phyloP scores from a whole-genome alignment of 2,329 filamentous ascomycete species.

The Ophiocordyceps unilateralis region DNA sequence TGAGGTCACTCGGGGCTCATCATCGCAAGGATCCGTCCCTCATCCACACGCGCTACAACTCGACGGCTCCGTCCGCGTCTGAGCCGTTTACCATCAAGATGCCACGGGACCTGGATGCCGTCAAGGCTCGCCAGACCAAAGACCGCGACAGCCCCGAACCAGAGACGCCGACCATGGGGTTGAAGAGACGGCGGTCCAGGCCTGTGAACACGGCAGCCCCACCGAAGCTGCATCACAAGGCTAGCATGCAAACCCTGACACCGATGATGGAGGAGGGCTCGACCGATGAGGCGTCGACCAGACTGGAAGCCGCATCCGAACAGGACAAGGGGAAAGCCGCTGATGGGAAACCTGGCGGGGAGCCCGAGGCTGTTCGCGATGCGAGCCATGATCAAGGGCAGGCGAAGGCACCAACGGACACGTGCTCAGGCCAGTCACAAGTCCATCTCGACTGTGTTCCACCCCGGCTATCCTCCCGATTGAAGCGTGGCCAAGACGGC shows the following conservation, averaged over 20 bases:
- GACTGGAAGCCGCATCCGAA: not conserved
- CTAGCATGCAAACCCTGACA: slow-evolving; percentile 11
- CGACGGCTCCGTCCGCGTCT: slow-evolving; percentile 22
- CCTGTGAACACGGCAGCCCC: slow-evolving; percentile 7
- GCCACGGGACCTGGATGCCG: slow-evolving; percentile 1
- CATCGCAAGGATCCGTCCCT: slow-evolving; percentile 7
- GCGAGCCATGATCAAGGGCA: not conserved
- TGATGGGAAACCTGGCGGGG: not conserved
- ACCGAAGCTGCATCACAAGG: slow-evolving; percentile 7
- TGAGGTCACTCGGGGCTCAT: slow-evolving; percentile 27
- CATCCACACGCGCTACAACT: slow-evolving; percentile 2
- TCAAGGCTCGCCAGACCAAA: slow-evolving; percentile 2
- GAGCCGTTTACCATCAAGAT: slow-evolving; percentile 16
- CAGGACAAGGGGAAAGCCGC: not conserved
- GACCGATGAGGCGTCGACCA: slow-evolving; percentile 4
- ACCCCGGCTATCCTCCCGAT: slow-evolving; percentile 6
- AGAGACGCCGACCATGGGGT: slow-evolving; percentile 14
- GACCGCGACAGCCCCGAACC: slow-evolving; percentile 18
- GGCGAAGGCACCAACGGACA: not conserved
- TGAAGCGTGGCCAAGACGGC: not conserved
- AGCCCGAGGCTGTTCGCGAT: not conserved
- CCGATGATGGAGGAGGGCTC: slow-evolving; percentile 16
- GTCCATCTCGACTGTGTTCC: slow-evolving; percentile 5
- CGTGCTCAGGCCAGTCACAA: not conserved
- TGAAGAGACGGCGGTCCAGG: slow-evolving; percentile 8